Conservation (phyloP, 2,329 filamentous ascomycete genomes). For the Plectosphaerella sp. region DNA sequence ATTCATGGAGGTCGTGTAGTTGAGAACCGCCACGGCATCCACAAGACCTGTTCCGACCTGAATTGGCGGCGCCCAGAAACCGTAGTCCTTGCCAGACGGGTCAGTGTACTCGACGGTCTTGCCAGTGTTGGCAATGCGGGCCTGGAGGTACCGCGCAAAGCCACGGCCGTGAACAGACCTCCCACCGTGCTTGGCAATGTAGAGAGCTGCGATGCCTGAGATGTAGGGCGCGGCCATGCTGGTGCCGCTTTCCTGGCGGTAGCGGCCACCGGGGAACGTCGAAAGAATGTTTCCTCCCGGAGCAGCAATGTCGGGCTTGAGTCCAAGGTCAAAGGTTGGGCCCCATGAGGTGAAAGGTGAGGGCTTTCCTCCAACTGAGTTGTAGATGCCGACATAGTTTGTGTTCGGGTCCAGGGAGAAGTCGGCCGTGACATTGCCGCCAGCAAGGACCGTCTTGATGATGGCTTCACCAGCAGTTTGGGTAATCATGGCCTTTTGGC, state of each 20-base stretch:
- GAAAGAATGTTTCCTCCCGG: constrained; percentile 35
- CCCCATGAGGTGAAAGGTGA: constrained; percentile 36
- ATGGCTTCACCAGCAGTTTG: constrained; percentile 11
- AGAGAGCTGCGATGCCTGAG: background rate
- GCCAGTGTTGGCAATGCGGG: constrained; percentile 11
- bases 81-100: constrained; percentile 9
- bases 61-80: constrained; percentile 24
- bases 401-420: constrained; percentile 10
- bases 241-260: constrained; percentile 16
- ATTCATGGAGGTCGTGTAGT: constrained; percentile 23
- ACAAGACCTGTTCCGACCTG: constrained; percentile 35
- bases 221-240: background rate
- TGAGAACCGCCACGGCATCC: constrained; percentile 19
- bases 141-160: constrained; percentile 9
- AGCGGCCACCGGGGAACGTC: constrained; percentile 24
- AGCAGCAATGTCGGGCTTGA: constrained; percentile 37
- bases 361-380: constrained; percentile 24
- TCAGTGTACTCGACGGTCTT: constrained; percentile 8
- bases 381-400: constrained; percentile 12
- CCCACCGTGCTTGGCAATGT: background rate
- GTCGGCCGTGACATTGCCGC: constrained; percentile 12
- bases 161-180: constrained; percentile 4
- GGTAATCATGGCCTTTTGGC: background rate
- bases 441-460: constrained; percentile 9
- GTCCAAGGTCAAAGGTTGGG: constrained; percentile 32